Base-by-base conservation (phyloP, 441 rosid genomes). In the Sinapis alba region DNA sequence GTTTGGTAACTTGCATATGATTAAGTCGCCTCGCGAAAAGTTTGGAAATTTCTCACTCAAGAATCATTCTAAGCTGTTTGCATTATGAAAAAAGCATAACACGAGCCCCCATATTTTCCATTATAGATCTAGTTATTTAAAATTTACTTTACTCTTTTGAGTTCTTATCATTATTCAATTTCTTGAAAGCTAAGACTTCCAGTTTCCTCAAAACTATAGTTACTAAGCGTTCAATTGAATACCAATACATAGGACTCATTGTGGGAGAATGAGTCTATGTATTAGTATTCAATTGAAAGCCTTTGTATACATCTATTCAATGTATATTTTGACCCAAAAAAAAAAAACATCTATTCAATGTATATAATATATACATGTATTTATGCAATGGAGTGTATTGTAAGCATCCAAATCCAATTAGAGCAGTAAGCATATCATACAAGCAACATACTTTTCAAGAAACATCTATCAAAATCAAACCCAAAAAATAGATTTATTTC, bases 171-270 rank as follows among this genome's bases (percentile, higher is more conserved):
- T 78, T 34, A 69, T 68, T 78, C 27, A 73, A 23, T 78, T 73
- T 73, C 78, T 78, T 78, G 78, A 73, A 78, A 78, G 81, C 71
- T 78, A 78, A 78, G 81, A 50, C 57, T 73, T 66, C 50, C 75
- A 23, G 67, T 54, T 63, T 62, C 74, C 74, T 78, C 74, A 73
- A 67, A 32, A 47, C 66, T 56, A 62, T 73, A 47, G 67, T 78
- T 56, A 78, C 65, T 56, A 68, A 56, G 27, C 53, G 68, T 67
- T 72, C 74, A 68, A 61, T 65, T 78, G 43, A 66, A 67, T 66
- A 65, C 62, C 50, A 65, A 71, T 72, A 18, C 65, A 59, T 65
- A 65, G 72, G 71, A 59, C 72, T 65, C 73, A 19, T 62, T 71
- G 73, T 65, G 36, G 36, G 13, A 10, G 12, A 34, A 34, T 36